Evolutionary conservation across 2,329 filamentous ascomycete genomes (phyloP), one percentile per base, ranked within the genome.

Genomic region (Aspergillus puulaauensis): DNA sequence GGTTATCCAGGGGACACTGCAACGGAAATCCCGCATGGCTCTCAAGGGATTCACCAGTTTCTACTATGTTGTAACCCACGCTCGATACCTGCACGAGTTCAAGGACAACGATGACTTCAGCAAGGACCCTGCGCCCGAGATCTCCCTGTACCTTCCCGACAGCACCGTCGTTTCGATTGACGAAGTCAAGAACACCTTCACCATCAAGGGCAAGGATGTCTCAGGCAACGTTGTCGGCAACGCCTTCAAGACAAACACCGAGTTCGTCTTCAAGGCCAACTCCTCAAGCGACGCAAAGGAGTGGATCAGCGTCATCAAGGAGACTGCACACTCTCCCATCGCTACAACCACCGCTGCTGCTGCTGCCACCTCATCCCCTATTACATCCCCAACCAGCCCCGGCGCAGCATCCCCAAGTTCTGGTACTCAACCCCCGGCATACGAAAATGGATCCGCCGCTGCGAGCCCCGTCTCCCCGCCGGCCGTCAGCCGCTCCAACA

Each of bases 51-150:
- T 90, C 75, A 87, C 86, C 62, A 85, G 90, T 0, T 86, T 85
- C 56, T 96, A 96, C 81, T 99, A 96, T 71, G 93, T 95, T 56
- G 86, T 98, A 48, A 96, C 92, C 0, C 90, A 91, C 0, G 85
- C 90, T 57, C 91, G 90, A 69, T 99, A 89, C 77, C 79, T 99
- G 58, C 95, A 99, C 78, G 93, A 97, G 75, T 99, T 96, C 82
- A 96, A 96, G 78, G 92, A 96, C 69, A 89, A 90, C 71, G 93
- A 98, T 69, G 83, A 87, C 67, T 82, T 85, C 69, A 78, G 78
- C 57, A 81, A 67, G 44, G 75, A 78, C n/a, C 76, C 76, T 6
- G 82, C 84, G 56, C 93, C 95, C 0, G 93, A 99, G 73, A 80
- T 95, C 41, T 95, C 90, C 14, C 86, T 99, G 64, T 98, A 93